A percentile compares a stretch with the other conserved stretches of the same genome.
These are phyloP conservation scores for Marasmius sp. DNA, from an alignment of 1,284 basidiomycete genomes.

Conservation along the genomic window DNA sequence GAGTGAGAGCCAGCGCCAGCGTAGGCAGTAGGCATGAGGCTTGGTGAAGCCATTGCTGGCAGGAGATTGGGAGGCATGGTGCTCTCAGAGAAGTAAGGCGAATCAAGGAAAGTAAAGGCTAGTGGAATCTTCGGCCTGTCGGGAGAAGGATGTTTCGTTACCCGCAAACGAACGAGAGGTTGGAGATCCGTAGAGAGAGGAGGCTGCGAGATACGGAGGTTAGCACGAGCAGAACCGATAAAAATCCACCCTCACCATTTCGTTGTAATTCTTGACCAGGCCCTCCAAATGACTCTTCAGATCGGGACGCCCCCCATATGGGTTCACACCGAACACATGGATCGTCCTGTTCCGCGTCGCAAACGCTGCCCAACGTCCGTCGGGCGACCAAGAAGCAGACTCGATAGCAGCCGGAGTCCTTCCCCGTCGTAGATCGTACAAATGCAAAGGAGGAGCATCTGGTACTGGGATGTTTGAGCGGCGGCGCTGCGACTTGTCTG, in stretches of 20 bases:
- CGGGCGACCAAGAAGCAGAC: slow-evolving; percentile 53
- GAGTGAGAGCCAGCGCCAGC: slow-evolving; percentile 6
- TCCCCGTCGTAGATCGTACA: slow-evolving; percentile 73
- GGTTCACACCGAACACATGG: slow-evolving; percentile 78
- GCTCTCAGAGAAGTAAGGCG: slow-evolving; percentile 25
- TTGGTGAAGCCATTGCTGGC: slow-evolving; percentile 33
- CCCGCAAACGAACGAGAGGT: slow-evolving; percentile 59
- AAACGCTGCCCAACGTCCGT: slow-evolving; percentile 73
- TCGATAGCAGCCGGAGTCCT: slow-evolving; percentile 69
- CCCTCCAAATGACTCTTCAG: slow-evolving; percentile 62
- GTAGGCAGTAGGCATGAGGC: slow-evolving; percentile 8
- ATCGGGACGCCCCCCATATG: slow-evolving; percentile 71
- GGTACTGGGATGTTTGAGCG: slow-evolving; percentile 13
- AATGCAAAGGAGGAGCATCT: slow-evolving; percentile 47
- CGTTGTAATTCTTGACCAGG: slow-evolving; percentile 53
- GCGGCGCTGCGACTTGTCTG: slow-evolving; percentile 16
- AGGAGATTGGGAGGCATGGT: slow-evolving; percentile 41
- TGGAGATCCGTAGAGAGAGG: slow-evolving; percentile 52
- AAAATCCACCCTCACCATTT: slow-evolving; percentile 39
- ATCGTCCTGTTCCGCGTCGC: slow-evolving; percentile 62
- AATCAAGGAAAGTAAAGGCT: slow-evolving; percentile 55
- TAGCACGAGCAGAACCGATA: neutral
- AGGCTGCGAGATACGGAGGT: slow-evolving; percentile 34
- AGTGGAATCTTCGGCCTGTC: slow-evolving; percentile 41
- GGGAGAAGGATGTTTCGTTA: slow-evolving; percentile 27